phyloP scores from a whole-genome alignment of 257 asterid species.

The Ophiorrhiza pumila region DNA sequence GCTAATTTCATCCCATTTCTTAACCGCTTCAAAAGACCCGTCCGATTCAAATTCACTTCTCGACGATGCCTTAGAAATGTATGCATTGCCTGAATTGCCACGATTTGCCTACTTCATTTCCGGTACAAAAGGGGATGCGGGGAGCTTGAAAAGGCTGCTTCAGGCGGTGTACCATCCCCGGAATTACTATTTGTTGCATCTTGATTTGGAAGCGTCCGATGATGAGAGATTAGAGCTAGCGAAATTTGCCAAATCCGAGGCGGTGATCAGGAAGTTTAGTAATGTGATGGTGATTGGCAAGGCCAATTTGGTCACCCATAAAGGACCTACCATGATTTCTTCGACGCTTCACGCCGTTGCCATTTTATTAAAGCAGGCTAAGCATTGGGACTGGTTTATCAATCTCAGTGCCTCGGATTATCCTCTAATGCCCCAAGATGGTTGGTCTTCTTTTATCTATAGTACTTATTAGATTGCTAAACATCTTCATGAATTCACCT shows the following conservation, averaged over 20 bases:
- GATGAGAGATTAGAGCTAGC: slow-evolving; percentile 71
- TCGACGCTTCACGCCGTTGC: slow-evolving; percentile 74
- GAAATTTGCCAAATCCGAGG: slow-evolving; percentile 51
- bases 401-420: slow-evolving; percentile 83
- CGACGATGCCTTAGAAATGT: slow-evolving; percentile 6
- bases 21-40: background rate
- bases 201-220: slow-evolving; percentile 75
- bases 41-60: background rate
- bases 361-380: slow-evolving; percentile 59
- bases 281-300: slow-evolving; percentile 86
- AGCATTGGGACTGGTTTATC: slow-evolving; percentile 90
- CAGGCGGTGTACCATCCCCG: slow-evolving; percentile 84
- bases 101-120: slow-evolving; percentile 77
- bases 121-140: slow-evolving; percentile 58
- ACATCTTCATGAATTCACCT: background rate
- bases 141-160: slow-evolving; percentile 61
- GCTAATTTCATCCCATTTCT: slow-evolving; percentile 6
- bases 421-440: slow-evolving; percentile 95
- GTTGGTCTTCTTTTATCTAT: slow-evolving; percentile 34
- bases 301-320: slow-evolving; percentile 64
- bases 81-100: slow-evolving; percentile 49
- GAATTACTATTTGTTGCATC: slow-evolving; percentile 72
- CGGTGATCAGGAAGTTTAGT: slow-evolving; percentile 41
- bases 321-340: slow-evolving; percentile 80
- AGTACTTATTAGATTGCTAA: background rate